Evolutionary conservation across 2,329 filamentous ascomycete genomes (phyloP).

Genomic region (Ambrosiella beaveri): DNA sequence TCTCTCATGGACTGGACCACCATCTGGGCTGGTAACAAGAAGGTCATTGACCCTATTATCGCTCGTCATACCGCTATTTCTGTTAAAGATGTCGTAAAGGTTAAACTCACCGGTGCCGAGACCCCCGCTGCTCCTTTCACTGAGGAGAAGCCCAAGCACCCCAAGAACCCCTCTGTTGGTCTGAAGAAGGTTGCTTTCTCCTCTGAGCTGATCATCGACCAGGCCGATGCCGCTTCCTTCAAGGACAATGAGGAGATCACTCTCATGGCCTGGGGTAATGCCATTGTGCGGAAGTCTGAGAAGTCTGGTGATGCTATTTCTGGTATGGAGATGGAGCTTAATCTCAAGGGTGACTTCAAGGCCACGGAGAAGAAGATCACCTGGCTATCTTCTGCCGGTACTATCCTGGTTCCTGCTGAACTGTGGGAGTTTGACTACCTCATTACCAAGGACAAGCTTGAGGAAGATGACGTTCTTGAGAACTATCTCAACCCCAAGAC

Average conservation of each 20-base stretch:
- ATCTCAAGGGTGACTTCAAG: slow-evolving; percentile 85
- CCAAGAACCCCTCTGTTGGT: slow-evolving; percentile 73
- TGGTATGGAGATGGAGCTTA: slow-evolving; percentile 63
- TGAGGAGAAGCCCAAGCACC: slow-evolving; percentile 70
- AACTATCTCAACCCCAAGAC: slow-evolving; percentile 66
- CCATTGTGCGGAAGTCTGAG: slow-evolving; percentile 28
- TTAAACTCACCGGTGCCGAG: slow-evolving; percentile 50
- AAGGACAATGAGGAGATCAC: slow-evolving; percentile 80
- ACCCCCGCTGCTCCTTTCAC: slow-evolving; percentile 43
- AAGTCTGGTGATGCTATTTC: slow-evolving; percentile 40
- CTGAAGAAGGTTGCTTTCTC: slow-evolving; percentile 73
- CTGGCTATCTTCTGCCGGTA: slow-evolving; percentile 63
- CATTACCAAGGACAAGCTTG: slow-evolving; percentile 67
- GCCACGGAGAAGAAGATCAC: slow-evolving; percentile 93
- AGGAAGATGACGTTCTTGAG: slow-evolving; percentile 72
- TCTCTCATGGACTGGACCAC: slow-evolving; percentile 69
- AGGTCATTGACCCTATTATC: slow-evolving; percentile 61
- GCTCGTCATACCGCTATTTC: slow-evolving; percentile 58
- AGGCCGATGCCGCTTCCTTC: slow-evolving; percentile 69
- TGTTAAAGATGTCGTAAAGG: slow-evolving; percentile 53
- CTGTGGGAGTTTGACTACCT: slow-evolving; percentile 52
- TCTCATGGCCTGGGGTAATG: slow-evolving; percentile 93
- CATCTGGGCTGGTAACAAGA: slow-evolving; percentile 62
- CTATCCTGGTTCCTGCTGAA: slow-evolving; percentile 54
- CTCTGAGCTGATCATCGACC: slow-evolving; percentile 61